Conservation (phyloP, 331 rosid genomes). For the Saraca asoca region DNA sequence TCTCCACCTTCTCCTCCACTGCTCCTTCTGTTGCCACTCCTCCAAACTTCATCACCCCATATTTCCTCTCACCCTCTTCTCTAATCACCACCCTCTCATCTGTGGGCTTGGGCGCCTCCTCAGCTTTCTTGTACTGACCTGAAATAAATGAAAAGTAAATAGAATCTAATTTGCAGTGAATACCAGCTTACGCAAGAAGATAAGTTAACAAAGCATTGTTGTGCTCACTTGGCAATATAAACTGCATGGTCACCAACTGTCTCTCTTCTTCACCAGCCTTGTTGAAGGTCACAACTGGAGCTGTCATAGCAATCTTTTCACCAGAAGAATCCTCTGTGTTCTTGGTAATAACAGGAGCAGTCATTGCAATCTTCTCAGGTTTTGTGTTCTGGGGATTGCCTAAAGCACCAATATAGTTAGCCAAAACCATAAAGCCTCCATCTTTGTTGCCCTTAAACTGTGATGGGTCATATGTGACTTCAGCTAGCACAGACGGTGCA, state of each 20-base stretch:
- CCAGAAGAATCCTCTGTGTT: constrained; percentile 9
- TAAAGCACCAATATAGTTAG: constrained; percentile 81
- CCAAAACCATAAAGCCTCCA: constrained; percentile 72
- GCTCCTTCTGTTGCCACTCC: constrained; percentile 63
- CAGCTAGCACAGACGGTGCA: constrained; percentile 63
- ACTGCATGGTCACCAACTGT: constrained; percentile 71
- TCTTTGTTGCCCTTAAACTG: constrained; percentile 73
- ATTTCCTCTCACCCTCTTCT: constrained; percentile 70
- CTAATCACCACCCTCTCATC: constrained; percentile 72
- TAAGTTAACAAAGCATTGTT: constrained; percentile 28
- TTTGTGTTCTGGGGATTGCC: constrained; percentile 70
- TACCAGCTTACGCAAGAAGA: too few species aligned
- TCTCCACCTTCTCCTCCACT: constrained; percentile 69
- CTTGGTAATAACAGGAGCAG: constrained; percentile 81
- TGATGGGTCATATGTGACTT: constrained; percentile 76
- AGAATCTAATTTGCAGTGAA: too few species aligned
- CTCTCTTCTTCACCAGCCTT: constrained; percentile 27
- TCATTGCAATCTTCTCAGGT: constrained; percentile 87
- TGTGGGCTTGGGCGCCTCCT: constrained; percentile 74
- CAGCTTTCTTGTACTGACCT: constrained; percentile 51
- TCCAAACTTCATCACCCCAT: constrained; percentile 73
- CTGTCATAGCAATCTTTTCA: constrained; percentile 75
- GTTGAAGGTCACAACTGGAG: constrained; percentile 63
- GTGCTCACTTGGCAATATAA: constrained; percentile 62
- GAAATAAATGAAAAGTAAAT: too few species aligned